Evolutionary conservation across 2,329 filamentous ascomycete genomes (phyloP), one percentile per base, ranked within the genome.

Genomic region (Bipolaris gigantea): DNA sequence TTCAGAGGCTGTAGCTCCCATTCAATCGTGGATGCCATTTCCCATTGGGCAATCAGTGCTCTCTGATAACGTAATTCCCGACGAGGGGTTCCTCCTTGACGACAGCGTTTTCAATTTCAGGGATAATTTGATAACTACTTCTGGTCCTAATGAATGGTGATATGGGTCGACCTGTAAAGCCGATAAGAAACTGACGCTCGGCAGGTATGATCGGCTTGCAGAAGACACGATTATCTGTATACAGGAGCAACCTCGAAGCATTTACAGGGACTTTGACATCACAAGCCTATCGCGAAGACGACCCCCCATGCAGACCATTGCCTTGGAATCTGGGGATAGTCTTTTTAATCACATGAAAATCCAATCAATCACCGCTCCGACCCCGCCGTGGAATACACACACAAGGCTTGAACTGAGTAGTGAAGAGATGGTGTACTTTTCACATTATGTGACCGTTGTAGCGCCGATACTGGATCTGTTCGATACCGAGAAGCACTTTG

Each of bases 81-180:
- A 62, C n/a, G 62, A 64, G 15, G 54, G 60, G 53, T 63, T 70
- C 57, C 49, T 69, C 53, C 13, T 65, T 56, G 51, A 70, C 59
- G 50, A 59, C 60, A 58, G 60, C 47, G 34, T 61, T 35, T 57
- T 75, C 70, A 57, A 51, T n/a, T 59, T 62, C 32, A 55, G 53
- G 10, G 57, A 65, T 23, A 65, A 70, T 2, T 69, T 72, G 16
- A 70, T 71, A 18, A 66, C 73, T 4, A 74, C 76, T 42, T 70
- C 74, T 19, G 78, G 77, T 19, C 77, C 78, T 15, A 65, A 79
- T 36, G 74, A 77, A 57, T 80, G 78, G 78, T 55, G 40, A 38
- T 5, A 18, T 39, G 34, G 7, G 33, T 27, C 21, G 19, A 35
- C 15, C n/a, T 18, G 19, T 4, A 5, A 40, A 8, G 25, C 23